Evolutionary conservation across 441 rosid genomes (phyloP).

Genomic region (Arabidopsis lyrata): DNA sequence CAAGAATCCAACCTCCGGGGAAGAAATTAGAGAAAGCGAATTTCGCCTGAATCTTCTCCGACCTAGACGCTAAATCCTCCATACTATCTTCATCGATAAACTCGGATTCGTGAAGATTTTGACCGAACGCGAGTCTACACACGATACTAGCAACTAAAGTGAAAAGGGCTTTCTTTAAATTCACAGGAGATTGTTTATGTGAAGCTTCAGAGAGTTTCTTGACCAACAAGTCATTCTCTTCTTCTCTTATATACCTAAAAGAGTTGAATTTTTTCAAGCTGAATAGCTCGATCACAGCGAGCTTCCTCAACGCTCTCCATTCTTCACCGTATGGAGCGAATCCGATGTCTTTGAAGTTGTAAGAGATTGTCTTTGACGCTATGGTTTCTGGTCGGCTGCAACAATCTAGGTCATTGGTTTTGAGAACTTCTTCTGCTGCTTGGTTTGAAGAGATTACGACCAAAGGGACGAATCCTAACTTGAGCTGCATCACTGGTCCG

Average conservation of each 20-base stretch:
- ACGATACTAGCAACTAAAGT: slow-evolving; percentile 43
- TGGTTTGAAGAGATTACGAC: slow-evolving; percentile 47
- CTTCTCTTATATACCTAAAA: slow-evolving; percentile 53
- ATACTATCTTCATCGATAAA: slow-evolving; percentile 45
- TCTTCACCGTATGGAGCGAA: slow-evolving; percentile 52
- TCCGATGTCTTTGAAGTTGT: slow-evolving; percentile 51
- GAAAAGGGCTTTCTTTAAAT: slow-evolving; percentile 48
- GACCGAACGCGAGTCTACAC: slow-evolving; percentile 54
- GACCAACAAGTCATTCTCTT: slow-evolving; percentile 50
- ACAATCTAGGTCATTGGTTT: slow-evolving; percentile 54
- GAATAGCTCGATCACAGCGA: slow-evolving; percentile 52
- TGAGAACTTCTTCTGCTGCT: slow-evolving; percentile 51
- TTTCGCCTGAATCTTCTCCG: slow-evolving; percentile 37
- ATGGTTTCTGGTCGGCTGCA: slow-evolving; percentile 53
- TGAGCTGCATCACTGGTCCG: slow-evolving; percentile 53
- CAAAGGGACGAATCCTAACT: slow-evolving; percentile 41
- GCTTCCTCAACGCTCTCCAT: slow-evolving; percentile 60
- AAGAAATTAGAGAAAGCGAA: slow-evolving; percentile 50
- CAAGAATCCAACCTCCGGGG: slow-evolving; percentile 57
- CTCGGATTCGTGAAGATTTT: slow-evolving; percentile 42
- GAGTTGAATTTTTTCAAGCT: slow-evolving; percentile 54
- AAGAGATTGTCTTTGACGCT: slow-evolving; percentile 47
- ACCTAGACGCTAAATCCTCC: slow-evolving; percentile 39
- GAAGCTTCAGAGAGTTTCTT: slow-evolving; percentile 48
- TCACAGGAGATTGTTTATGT: slow-evolving; percentile 38